A percentile compares a stretch with the other conserved stretches of the same genome.
Evolutionary conservation across 768 basidiomycete genomes (phyloP).

Genomic region (Xerocomellus intermedius): DNA sequence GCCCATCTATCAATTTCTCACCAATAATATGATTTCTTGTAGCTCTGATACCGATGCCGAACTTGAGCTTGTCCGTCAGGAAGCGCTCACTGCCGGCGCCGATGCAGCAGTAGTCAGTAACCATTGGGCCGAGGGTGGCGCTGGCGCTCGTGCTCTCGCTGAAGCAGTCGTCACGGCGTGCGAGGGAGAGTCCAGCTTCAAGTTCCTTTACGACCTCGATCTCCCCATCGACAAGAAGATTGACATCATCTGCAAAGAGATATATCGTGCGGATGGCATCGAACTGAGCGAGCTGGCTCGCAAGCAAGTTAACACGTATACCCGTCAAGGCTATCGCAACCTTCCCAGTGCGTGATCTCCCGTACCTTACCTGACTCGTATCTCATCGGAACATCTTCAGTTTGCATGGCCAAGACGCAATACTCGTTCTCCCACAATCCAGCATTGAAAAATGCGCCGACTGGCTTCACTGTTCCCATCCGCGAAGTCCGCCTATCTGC

Average conservation of each 20-base stretch:
- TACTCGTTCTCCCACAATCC: slow-evolving; percentile 97
- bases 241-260: slow-evolving; percentile 77
- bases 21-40: background rate
- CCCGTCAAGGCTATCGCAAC: slow-evolving; percentile 78
- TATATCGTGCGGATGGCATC: slow-evolving; percentile 93
- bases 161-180: slow-evolving; percentile 89
- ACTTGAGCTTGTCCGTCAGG: slow-evolving; percentile 76
- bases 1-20: background rate
- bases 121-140: slow-evolving; percentile 97
- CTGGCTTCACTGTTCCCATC: slow-evolving; percentile 92
- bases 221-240: slow-evolving; percentile 89
- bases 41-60: slow-evolving; percentile 92
- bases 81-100: slow-evolving; percentile 82
- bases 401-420: slow-evolving; percentile 98
- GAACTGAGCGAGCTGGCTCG: slow-evolving; percentile 81
- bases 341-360: slow-evolving; percentile 63
- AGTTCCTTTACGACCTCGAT: slow-evolving; percentile 89
- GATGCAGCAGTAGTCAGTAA: slow-evolving; percentile 94
- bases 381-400: slow-evolving; percentile 37
- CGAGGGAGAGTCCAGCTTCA: slow-evolving; percentile 80
- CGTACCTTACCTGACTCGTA: background rate
- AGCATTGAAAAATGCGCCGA: slow-evolving; percentile 84
- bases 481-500: slow-evolving; percentile 84
- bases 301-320: slow-evolving; percentile 88
- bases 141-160: slow-evolving; percentile 85